Percentiles rank a stretch among this genome's conserved stretches.
These are phyloP conservation scores for Phytophthora ohioensis DNA, from an alignment of 352 stramenopile species.

Conservation along the genomic window DNA sequence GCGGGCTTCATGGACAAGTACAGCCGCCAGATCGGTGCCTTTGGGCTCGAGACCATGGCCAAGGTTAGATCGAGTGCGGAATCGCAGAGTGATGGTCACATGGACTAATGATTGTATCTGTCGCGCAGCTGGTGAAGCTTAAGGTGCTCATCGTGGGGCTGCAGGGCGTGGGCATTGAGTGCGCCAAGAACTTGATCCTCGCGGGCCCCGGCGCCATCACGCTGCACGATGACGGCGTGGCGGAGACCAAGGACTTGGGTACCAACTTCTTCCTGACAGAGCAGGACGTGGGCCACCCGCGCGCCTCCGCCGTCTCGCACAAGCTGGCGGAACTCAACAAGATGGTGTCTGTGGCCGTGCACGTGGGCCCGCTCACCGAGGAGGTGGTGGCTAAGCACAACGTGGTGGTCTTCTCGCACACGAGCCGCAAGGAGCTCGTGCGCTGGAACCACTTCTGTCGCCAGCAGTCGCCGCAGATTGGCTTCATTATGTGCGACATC, in stretches of 20 bases:
- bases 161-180: constrained; percentile 90
- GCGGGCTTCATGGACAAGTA: constrained; percentile 95
- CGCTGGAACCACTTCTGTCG: constrained; percentile 93
- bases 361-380: constrained; percentile 73
- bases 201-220: constrained; percentile 90
- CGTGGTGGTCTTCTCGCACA: constrained; percentile 91
- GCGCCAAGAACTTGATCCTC: constrained; percentile 94
- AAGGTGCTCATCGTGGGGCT: constrained; percentile 89
- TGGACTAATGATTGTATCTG: constrained; percentile 19
- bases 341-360: constrained; percentile 85
- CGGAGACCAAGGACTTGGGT: constrained; percentile 89
- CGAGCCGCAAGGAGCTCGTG: constrained; percentile 75
- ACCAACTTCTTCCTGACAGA: constrained; percentile 95
- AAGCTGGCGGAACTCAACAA: constrained; percentile 94
- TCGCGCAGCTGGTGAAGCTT: constrained; percentile 71
- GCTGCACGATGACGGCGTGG: constrained; percentile 80
- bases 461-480: constrained; percentile 74
- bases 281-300: constrained; percentile 75
- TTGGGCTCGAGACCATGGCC: constrained; percentile 92
- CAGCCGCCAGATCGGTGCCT: constrained; percentile 93
- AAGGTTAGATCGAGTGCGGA: constrained; percentile 60
- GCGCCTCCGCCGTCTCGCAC: constrained; percentile 68
- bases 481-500: constrained; percentile 86
- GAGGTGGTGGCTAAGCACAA: constrained; percentile 77
- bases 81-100: constrained; percentile 36